A percentile compares a stretch with the other conserved stretches of the same genome.
Conservation (phyloP, 164 flowering plant genomes). For the Piper betle region DNA sequence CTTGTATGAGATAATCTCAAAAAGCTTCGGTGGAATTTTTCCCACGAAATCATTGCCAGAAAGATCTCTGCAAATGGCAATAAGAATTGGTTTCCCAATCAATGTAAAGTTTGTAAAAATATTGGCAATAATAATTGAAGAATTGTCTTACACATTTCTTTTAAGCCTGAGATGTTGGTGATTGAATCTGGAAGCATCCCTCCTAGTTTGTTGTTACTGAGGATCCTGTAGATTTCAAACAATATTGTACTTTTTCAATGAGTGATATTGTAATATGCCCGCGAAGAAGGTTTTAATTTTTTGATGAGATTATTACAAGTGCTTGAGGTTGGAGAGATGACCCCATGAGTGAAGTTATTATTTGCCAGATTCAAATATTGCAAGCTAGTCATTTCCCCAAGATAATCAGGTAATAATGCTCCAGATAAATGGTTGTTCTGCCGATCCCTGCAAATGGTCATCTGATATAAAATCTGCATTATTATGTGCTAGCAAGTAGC, state of each 20-base stretch:
- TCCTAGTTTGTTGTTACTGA: constrained; percentile 29
- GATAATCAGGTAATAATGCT: constrained; percentile 54
- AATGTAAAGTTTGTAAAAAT: neutral
- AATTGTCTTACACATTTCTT: constrained; percentile 15
- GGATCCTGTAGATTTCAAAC: constrained; percentile 14
- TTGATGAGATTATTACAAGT: constrained; percentile 44
- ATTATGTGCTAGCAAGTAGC: no score
- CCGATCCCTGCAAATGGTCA: constrained; percentile 50
- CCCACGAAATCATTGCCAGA: constrained; percentile 60
- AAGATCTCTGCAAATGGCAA: constrained; percentile 49
- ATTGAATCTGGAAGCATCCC: constrained; percentile 38
- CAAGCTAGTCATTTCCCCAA: constrained; percentile 44
- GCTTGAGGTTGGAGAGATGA: constrained; percentile 50
- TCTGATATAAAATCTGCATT: neutral
- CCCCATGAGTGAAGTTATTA: constrained; percentile 63
- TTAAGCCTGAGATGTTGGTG: constrained; percentile 22
- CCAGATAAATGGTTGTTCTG: constrained; percentile 76
- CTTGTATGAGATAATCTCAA: constrained; percentile 51
- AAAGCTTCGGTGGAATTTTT: constrained; percentile 40
- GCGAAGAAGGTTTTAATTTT: neutral
- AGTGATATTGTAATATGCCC: neutral
- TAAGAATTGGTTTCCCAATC: neutral
- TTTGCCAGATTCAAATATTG: constrained; percentile 64
- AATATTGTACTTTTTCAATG: neutral
- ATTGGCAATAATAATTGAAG: neutral